phyloP scores from a whole-genome alignment of 2,329 filamentous ascomycete species.

The Pleurostoma richardsiae region DNA sequence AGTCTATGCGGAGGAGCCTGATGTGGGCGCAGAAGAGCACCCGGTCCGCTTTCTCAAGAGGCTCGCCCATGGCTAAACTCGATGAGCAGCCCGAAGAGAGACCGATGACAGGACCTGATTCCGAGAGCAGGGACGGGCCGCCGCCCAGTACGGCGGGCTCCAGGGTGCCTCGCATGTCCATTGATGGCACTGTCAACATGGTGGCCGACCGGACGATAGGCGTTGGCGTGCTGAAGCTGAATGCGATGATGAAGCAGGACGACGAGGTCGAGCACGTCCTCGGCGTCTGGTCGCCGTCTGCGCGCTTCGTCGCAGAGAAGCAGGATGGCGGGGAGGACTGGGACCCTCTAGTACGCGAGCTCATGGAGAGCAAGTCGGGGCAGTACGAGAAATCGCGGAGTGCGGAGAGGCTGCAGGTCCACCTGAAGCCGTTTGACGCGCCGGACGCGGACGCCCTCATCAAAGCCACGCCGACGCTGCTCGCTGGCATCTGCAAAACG shows the following conservation, averaged over 20 bases:
- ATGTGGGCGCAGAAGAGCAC: constrained; percentile 65
- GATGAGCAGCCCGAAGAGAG: constrained; percentile 45
- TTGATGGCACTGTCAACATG: constrained; percentile 33
- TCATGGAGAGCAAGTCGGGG: constrained; percentile 70
- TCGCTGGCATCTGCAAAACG: constrained; percentile 76
- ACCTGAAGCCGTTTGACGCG: constrained; percentile 72
- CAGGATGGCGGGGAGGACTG: constrained; percentile 60
- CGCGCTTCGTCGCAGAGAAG: constrained; percentile 48
- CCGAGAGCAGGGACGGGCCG: constrained; percentile 38
- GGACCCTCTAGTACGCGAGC: constrained; percentile 65
- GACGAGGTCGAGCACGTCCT: constrained; percentile 73
- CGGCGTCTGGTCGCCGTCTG: constrained; percentile 67
- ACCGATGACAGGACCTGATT: constrained; percentile 21
- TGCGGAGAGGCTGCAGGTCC: constrained; percentile 74
- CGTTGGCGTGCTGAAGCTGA: constrained; percentile 72
- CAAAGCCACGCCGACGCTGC: constrained; percentile 78
- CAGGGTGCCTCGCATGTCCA: constrained; percentile 26
- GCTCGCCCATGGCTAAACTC: constrained; percentile 49
- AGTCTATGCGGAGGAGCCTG: constrained; percentile 54
- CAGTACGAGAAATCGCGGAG: constrained; percentile 68
- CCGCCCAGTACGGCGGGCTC: constrained; percentile 56
- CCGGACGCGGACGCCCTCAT: constrained; percentile 76
- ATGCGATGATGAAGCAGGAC: constrained; percentile 64
- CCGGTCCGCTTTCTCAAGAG: constrained; percentile 49
- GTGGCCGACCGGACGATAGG: constrained; percentile 66